Percentiles rank a stretch among this genome's conserved stretches.
Evolutionary conservation across 2,329 filamentous ascomycete genomes (phyloP).

Genomic region (Sporothrix schenckii): DNA sequence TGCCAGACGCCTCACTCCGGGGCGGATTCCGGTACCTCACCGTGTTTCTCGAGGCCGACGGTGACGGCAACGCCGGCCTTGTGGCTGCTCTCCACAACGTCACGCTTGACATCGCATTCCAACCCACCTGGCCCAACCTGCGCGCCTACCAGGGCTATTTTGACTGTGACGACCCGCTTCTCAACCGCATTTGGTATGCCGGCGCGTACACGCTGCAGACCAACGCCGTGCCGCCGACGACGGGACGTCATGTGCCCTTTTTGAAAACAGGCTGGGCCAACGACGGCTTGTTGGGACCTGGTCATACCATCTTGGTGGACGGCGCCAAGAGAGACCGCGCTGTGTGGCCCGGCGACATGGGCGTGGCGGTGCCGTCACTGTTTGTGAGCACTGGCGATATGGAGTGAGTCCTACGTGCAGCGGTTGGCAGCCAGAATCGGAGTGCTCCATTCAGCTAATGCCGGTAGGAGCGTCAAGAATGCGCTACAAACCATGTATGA

Average conservation of each 20-base stretch:
- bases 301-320: constrained; percentile 39
- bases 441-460: not conserved
- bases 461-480: constrained; percentile 46
- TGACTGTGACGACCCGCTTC: constrained; percentile 50
- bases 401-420: constrained; percentile 38
- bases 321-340: constrained; percentile 34
- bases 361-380: constrained; percentile 55
- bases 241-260: constrained; percentile 44
- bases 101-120: constrained; percentile 45
- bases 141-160: constrained; percentile 60
- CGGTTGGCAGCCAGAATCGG: no score
- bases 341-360: constrained; percentile 42
- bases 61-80: constrained; percentile 2
- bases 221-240: constrained; percentile 42
- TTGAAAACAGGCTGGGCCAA: constrained; percentile 47
- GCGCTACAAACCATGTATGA: constrained; percentile 50
- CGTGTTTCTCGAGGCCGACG: constrained; percentile 43
- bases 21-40: constrained; percentile 60
- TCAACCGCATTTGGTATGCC: constrained; percentile 59
- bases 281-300: constrained; percentile 43
- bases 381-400: constrained; percentile 56
- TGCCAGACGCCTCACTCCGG: constrained; percentile 50
- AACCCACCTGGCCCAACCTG: constrained; percentile 51
- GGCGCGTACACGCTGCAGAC: constrained; percentile 53
- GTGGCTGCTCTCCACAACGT: constrained; percentile 43